Conservation (phyloP, 2,329 filamentous ascomycete species). For the Taxawa tesnikishii region DNA sequence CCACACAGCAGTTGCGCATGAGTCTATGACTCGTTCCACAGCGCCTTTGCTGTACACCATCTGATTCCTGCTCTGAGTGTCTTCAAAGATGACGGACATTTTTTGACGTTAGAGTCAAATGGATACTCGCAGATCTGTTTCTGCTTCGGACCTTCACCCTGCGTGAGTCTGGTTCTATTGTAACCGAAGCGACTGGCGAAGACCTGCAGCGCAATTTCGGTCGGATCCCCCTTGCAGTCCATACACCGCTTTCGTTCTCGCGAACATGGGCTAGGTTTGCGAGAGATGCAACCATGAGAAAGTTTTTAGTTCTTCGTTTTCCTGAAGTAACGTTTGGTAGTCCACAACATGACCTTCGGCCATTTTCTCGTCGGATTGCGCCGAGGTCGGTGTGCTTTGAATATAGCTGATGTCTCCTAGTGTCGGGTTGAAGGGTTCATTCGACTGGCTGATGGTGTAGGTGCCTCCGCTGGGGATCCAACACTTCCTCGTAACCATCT, state of each 20-base stretch:
- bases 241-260: slow-evolving; percentile 38
- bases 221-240: slow-evolving; percentile 56
- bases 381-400: slow-evolving; percentile 2
- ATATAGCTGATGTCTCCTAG: slow-evolving; percentile 53
- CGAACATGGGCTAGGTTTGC: slow-evolving; percentile 55
- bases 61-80: slow-evolving; percentile 21
- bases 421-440: slow-evolving; percentile 46
- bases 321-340: slow-evolving; percentile 26
- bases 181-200: slow-evolving; percentile 52
- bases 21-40: slow-evolving; percentile 55
- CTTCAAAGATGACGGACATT: slow-evolving; percentile 21
- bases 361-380: slow-evolving; percentile 4
- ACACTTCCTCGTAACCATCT: slow-evolving; percentile 49
- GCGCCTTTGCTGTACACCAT: slow-evolving; percentile 53
- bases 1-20: slow-evolving; percentile 40
- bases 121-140: slow-evolving; percentile 45
- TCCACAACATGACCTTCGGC: too few species aligned
- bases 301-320: slow-evolving; percentile 22
- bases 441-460: slow-evolving; percentile 43
- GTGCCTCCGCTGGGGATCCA: slow-evolving; percentile 48
- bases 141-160: slow-evolving; percentile 28
- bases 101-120: slow-evolving; percentile 27
- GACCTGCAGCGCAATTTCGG: slow-evolving; percentile 64
- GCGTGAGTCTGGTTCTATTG: slow-evolving; percentile 12
- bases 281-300: slow-evolving; percentile 50